Evolutionary conservation across 2,329 filamentous ascomycete species (phyloP).

Genomic region (Colletotrichum sojae): DNA sequence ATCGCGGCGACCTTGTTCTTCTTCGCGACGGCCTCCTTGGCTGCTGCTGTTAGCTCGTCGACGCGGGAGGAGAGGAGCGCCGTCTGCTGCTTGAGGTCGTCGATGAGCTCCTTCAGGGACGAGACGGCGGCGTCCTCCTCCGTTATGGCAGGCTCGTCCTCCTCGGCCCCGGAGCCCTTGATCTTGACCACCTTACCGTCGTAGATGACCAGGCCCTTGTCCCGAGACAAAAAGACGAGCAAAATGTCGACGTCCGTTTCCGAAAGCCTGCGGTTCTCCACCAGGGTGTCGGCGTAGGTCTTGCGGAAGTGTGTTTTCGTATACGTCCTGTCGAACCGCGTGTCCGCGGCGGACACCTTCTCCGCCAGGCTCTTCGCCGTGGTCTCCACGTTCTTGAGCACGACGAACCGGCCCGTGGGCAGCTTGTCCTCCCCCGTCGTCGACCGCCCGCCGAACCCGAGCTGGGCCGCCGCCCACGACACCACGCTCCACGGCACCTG

Average conservation of each 20-base stretch:
- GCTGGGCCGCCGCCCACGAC: conserved; percentile 80
- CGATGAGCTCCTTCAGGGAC: conserved; percentile 83
- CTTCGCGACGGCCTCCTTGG: conserved; percentile 77
- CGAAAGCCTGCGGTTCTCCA: conserved; percentile 66
- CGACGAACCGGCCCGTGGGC: conserved; percentile 74
- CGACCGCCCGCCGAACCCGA: conserved; percentile 71
- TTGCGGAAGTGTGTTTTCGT: conserved; percentile 75
- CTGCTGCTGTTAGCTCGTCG: conserved; percentile 73
- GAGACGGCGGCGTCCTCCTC: conserved; percentile 87
- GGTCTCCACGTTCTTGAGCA: conserved; percentile 74
- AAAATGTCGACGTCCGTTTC: conserved; percentile 78
- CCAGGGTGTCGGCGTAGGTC: conserved; percentile 68
- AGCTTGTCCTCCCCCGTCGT: conserved; percentile 66
- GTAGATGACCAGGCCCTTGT: conserved; percentile 71
- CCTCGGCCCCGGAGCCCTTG: conserved; percentile 61
- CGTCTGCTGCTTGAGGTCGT: conserved; percentile 81
- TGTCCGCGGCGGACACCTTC: conserved; percentile 49
- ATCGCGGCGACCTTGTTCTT: conserved; percentile 84
- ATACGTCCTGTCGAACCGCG: conserved; percentile 77
- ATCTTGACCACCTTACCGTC: conserved; percentile 84
- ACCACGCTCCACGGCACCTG: conserved; percentile 78
- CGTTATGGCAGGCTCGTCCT: conserved; percentile 70
- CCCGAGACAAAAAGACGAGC: conserved; percentile 78
- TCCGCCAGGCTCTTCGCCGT: conserved; percentile 69
- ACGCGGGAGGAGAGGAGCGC: conserved; percentile 76